These are phyloP conservation scores for Hypholoma sublateritium DNA, from an alignment of 768 basidiomycete genomes.

Conservation along the genomic window DNA sequence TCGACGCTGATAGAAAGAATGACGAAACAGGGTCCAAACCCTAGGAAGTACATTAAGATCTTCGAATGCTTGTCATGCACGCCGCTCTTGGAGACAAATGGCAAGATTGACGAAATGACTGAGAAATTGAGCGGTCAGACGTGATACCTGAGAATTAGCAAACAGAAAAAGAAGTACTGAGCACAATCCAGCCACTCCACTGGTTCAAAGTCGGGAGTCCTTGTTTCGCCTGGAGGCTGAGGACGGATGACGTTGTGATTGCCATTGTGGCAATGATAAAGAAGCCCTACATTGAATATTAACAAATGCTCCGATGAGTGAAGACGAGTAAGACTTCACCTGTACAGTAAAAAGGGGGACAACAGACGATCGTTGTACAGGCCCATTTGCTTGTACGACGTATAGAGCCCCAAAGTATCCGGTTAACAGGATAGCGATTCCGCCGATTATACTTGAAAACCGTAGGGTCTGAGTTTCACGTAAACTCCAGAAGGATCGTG, in stretches of 20 bases:
- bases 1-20: conserved; percentile 82
- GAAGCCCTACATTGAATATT: conserved; percentile 31
- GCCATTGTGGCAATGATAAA: conserved; percentile 47
- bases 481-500: not conserved
- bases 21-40: conserved; percentile 74
- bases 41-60: conserved; percentile 63
- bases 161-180: conserved; percentile 44
- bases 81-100: conserved; percentile 40
- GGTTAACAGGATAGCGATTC: conserved; percentile 37
- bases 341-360: conserved; percentile 21
- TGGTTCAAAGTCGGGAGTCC: conserved; percentile 68
- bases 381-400: conserved; percentile 5
- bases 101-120: conserved; percentile 53
- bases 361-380: not conserved
- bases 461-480: not conserved
- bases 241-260: conserved; percentile 58
- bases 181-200: conserved; percentile 58
- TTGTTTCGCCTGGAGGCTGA: conserved; percentile 59
- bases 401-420: conserved; percentile 6
- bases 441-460: conserved; percentile 44
- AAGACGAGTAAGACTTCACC: conserved; percentile 16
- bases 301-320: not conserved
- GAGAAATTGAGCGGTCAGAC: not conserved
- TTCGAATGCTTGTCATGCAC: conserved; percentile 45
- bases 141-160: no score